Base-by-base conservation (phyloP, 2,329 filamentous ascomycete genomes). In the Coniochaeta hoffmannii region DNA sequence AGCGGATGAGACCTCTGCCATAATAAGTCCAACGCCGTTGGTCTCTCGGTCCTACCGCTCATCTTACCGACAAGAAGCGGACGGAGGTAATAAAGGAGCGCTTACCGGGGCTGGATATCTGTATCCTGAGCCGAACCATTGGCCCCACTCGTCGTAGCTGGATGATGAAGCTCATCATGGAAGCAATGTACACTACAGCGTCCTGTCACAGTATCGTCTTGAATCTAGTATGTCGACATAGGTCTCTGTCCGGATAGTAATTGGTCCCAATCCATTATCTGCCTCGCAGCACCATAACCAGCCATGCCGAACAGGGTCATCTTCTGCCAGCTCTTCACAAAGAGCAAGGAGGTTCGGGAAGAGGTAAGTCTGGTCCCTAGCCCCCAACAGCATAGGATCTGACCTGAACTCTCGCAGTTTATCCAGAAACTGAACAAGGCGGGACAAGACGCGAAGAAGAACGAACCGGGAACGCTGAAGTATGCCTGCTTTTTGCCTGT, bases 401-500 rank as follows among this genome's bases (percentile, higher is more conserved):
- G 6, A 14, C 11, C 41, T 46, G n/a, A 46, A 8, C 12, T 6
- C 36, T 24, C 14, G 22, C 50, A 62, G 62, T 58, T 56, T 46
- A 53, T 64, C 15, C 35, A 57, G 31, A 59, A 57, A 32, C 44
- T 64, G 12, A 36, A 49, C 10, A 52, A 53, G 10, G 55, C 54
- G 14, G 55, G 59, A 11, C 54, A 57, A 3, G 54, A 57, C 30
- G 55, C 63, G 32, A 52, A 36, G 28, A 34, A 57, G n/a, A 57
- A 56, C 44, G 63, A 66, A 55, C 59, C 58, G 0, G 63, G 63
- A 15, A 58, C 59, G 7, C 35, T 56, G 10, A 64, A 64, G 24
- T 68, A 68, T 52, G 60, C 61, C 24, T 56, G 62, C 19, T 57
- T 61, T n/a, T 19, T 65, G 4, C 64, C 65, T 4, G 62, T 64